These are phyloP conservation scores for Gentiana macrophylla DNA, from an alignment of 257 asterid species.

Conservation along the genomic window DNA sequence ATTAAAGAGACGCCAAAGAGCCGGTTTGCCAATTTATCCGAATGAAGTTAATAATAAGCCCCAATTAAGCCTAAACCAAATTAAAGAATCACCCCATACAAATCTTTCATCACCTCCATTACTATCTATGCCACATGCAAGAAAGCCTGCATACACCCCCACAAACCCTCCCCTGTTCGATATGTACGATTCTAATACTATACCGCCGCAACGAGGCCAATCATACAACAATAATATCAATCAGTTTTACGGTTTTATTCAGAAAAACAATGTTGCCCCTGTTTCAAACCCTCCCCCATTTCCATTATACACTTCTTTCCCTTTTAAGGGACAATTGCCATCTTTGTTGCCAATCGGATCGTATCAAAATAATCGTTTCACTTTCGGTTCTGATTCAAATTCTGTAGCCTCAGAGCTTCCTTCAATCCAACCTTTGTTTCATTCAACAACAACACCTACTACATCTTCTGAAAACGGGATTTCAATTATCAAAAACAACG, in stretches of 20 bases:
- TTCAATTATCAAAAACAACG: background rate
- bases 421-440: constrained; percentile 34
- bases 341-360: constrained; percentile 18
- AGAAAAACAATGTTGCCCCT: constrained; percentile 21
- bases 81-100: background rate
- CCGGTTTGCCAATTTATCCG: constrained; percentile 59
- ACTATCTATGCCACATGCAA: constrained; percentile 13
- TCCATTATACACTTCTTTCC: background rate
- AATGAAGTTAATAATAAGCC: constrained; percentile 15
- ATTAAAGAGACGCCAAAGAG: constrained; percentile 49
- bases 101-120: constrained; percentile 15
- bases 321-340: constrained; percentile 8
- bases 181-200: constrained; percentile 11
- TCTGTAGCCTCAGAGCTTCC: constrained; percentile 30
- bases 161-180: constrained; percentile 12
- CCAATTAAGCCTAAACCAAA: constrained; percentile 5
- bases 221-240: constrained; percentile 3
- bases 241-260: constrained; percentile 15
- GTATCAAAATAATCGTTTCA: constrained; percentile 12
- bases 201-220: background rate
- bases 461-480: constrained; percentile 20
- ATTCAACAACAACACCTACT: constrained; percentile 16
- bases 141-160: constrained; percentile 10
- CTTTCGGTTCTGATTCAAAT: constrained; percentile 8
- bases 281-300: constrained; percentile 12